phyloP scores from a whole-genome alignment of 805 yeast genomes.

The Nakazawaea peltata region DNA sequence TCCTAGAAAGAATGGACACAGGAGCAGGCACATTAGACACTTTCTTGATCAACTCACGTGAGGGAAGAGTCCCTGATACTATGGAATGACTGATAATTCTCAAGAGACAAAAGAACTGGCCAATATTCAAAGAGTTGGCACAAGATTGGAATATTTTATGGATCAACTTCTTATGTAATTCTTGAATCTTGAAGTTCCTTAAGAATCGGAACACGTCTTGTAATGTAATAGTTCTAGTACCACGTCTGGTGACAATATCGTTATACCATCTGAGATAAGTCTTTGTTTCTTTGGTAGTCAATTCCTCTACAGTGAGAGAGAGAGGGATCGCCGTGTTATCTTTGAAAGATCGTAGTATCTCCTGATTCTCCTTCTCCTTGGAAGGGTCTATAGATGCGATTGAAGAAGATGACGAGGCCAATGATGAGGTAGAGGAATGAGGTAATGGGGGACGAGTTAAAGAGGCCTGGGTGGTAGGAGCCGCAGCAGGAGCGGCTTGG shows the following conservation, averaged over 20 bases:
- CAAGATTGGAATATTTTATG: constrained; percentile 42
- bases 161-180: constrained; percentile 41
- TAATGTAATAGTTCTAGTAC: constrained; percentile 56
- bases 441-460: no score
- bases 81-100: constrained; percentile 73
- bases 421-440: no score
- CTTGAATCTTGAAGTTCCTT: constrained; percentile 62
- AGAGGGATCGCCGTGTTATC: constrained; percentile 46
- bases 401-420: no score
- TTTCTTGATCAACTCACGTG: constrained; percentile 40
- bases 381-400: neutral
- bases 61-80: constrained; percentile 39
- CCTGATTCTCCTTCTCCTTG: neutral
- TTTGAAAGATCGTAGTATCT: constrained; percentile 4
- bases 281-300: constrained; percentile 70
- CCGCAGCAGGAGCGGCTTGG: neutral
- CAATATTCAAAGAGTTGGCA: constrained; percentile 61
- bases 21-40: constrained; percentile 74
- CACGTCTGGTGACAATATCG: constrained; percentile 67
- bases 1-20: constrained; percentile 61
- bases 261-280: constrained; percentile 94
- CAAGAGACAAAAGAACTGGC: constrained; percentile 84
- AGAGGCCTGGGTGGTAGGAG: neutral
- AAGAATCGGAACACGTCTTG: constrained; percentile 76
- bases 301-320: constrained; percentile 56